phyloP scores from a whole-genome alignment of 805 yeast genomes.

The Metschnikowia shivogae region DNA sequence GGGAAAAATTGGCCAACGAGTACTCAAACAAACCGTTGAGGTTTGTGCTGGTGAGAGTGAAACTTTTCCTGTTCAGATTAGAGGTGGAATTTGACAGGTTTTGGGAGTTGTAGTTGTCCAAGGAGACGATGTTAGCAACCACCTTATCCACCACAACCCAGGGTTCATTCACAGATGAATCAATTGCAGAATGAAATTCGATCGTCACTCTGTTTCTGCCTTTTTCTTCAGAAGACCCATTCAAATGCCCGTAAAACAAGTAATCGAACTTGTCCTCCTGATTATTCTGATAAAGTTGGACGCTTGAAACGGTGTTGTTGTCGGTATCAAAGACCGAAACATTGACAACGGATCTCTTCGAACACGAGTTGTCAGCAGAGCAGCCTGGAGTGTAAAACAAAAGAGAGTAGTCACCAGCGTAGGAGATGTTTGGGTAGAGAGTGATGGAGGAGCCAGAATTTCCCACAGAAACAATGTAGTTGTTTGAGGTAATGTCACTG shows the following conservation, averaged over 20 bases:
- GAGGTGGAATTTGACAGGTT: constrained; percentile 14
- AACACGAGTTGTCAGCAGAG: constrained; percentile 59
- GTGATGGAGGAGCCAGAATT: constrained; percentile 31
- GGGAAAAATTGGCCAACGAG: constrained; percentile 58
- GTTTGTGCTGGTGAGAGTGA: constrained; percentile 25
- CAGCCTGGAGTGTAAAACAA: constrained; percentile 88
- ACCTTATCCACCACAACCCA: constrained; percentile 72
- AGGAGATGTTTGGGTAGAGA: constrained; percentile 64
- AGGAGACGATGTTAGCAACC: constrained; percentile 43
- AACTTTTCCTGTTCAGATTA: constrained; percentile 17
- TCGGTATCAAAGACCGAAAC: constrained; percentile 58
- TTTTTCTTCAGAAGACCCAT: constrained; percentile 32
- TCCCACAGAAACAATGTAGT: constrained; percentile 31
- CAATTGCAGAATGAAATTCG: constrained; percentile 23
- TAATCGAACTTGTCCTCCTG: constrained; percentile 74
- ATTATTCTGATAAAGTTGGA: constrained; percentile 74
- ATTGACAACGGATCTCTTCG: constrained; percentile 68
- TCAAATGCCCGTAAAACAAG: constrained; percentile 65
- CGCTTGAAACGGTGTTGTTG: constrained; percentile 39
- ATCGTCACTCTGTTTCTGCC: constrained; percentile 31
- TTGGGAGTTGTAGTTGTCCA: constrained; percentile 37
- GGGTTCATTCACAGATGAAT: constrained; percentile 22
- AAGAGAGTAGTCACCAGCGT: constrained; percentile 72
- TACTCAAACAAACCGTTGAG: constrained; percentile 84
- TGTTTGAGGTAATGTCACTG: constrained; percentile 21